Evolutionary conservation across 1,284 basidiomycete species (phyloP).

Genomic region (Tilletia caries): DNA sequence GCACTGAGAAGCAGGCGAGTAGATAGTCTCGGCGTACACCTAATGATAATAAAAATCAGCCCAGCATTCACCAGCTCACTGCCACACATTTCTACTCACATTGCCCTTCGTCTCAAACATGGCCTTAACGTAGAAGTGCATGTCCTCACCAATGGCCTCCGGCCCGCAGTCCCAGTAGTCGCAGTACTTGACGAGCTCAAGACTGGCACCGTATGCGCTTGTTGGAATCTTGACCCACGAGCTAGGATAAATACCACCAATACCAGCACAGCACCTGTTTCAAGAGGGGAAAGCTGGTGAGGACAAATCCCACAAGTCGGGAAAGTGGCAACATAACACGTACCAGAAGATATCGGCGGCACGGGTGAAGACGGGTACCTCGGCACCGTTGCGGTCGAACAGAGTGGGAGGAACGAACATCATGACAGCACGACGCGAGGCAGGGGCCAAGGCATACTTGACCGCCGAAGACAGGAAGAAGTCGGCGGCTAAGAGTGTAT

Average conservation of each 20-base stretch:
- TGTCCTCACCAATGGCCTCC: conserved; percentile 52
- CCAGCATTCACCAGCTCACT: background rate
- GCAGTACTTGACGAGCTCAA: conserved; percentile 43
- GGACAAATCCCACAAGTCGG: background rate
- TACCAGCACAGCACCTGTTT: conserved; percentile 32
- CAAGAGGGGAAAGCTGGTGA: background rate
- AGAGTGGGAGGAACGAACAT: conserved; percentile 48
- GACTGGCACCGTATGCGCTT: conserved; percentile 45
- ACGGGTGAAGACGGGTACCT: conserved; percentile 48
- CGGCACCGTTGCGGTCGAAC: conserved; percentile 51
- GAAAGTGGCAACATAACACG: conserved; percentile 15
- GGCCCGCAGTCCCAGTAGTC: conserved; percentile 52
- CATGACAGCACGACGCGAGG: conserved; percentile 34
- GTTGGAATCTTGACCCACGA: conserved; percentile 51
- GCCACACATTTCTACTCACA: conserved; percentile 17
- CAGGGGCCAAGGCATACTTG: conserved; percentile 41
- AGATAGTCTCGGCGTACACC: conserved; percentile 45
- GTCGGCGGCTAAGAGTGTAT: conserved; percentile 52
- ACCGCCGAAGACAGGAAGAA: conserved; percentile 47
- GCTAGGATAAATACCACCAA: conserved; percentile 47
- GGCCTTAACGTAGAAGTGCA: conserved; percentile 53
- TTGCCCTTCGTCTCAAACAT: conserved; percentile 50
- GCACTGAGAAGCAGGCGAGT: conserved; percentile 51
- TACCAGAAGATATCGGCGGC: conserved; percentile 52
- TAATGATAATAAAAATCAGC: background rate